Conservation (phyloP, 2,329 filamentous ascomycete species). For the Botrytis cinerea region DNA sequence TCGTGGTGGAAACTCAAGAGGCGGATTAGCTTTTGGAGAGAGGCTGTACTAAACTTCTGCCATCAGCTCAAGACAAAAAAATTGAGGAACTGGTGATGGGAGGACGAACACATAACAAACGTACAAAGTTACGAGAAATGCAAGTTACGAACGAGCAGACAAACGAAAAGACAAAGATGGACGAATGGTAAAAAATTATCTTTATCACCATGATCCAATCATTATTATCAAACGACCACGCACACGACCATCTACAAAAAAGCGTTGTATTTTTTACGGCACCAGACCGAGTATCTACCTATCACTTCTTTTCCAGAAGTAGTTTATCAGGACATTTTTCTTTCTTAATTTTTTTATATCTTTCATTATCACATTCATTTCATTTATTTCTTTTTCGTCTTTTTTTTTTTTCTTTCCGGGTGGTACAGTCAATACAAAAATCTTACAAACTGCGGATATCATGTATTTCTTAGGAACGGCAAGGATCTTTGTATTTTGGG, state of each 20-base stretch:
- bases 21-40: conserved; percentile 47
- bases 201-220: not conserved
- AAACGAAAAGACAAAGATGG: conserved; percentile 2
- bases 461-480: conserved; percentile 9
- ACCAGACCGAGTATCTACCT: not conserved
- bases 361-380: not conserved
- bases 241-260: not conserved
- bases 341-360: not conserved
- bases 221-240: not conserved
- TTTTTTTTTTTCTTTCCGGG: not conserved
- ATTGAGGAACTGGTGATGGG: not conserved
- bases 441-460: conserved; percentile 7
- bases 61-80: not conserved
- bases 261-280: conserved; percentile 7
- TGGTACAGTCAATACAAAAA: not conserved
- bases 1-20: not conserved
- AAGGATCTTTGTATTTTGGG: not conserved
- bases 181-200: not conserved
- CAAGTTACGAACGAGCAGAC: conserved; percentile 1
- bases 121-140: conserved; percentile 19
- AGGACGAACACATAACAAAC: not conserved
- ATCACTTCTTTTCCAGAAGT: not conserved
- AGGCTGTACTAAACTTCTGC: conserved; percentile 47
- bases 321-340: not conserved
- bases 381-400: not conserved